Evolutionary conservation across 441 rosid genomes (phyloP).

Genomic region (Gossypium gossypioides): DNA sequence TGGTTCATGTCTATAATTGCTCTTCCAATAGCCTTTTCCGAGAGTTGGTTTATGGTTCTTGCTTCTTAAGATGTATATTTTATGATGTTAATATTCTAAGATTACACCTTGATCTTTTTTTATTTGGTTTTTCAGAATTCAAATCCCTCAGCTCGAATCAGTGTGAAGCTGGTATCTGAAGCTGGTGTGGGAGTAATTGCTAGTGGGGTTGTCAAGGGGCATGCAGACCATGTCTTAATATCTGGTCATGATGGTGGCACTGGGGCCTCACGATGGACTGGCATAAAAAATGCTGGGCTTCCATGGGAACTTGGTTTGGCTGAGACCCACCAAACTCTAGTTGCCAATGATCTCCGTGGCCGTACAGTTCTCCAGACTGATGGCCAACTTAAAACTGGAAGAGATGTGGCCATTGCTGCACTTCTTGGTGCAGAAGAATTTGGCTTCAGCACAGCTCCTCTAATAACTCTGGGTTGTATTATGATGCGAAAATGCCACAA

Average conservation of each 20-base stretch:
- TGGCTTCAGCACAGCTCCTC: slow-evolving; percentile 99
- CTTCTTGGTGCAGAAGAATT: slow-evolving; percentile 99
- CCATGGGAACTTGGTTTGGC: slow-evolving; percentile 99
- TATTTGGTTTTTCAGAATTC: slow-evolving; percentile 52
- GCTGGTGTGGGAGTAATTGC: slow-evolving; percentile 99
- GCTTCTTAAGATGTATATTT: background rate
- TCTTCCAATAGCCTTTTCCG: background rate
- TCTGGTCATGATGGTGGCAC: slow-evolving; percentile 99
- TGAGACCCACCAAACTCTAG: slow-evolving; percentile 98
- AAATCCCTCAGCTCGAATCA: slow-evolving; percentile 87
- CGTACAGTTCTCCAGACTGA: slow-evolving; percentile 96
- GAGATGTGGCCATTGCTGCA: slow-evolving; percentile 96
- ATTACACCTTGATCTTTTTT: background rate
- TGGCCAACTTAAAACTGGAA: slow-evolving; percentile 98
- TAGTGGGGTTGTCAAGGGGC: slow-evolving; percentile 99
- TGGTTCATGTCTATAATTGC: background rate
- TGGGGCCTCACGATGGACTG: slow-evolving; percentile 99
- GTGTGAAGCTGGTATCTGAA: slow-evolving; percentile 95
- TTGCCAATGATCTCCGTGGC: slow-evolving; percentile 98
- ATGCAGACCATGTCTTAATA: slow-evolving; percentile 95
- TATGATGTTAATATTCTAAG: background rate
- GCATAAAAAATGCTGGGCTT: slow-evolving; percentile 97
- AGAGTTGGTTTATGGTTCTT: background rate
- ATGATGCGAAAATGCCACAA: slow-evolving; percentile 99
- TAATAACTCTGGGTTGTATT: slow-evolving; percentile 96